A percentile compares a stretch with the other conserved stretches of the same genome.
Evolutionary conservation across 805 yeast genomes (phyloP).

Genomic region (Tetrapisispora arboricola): DNA sequence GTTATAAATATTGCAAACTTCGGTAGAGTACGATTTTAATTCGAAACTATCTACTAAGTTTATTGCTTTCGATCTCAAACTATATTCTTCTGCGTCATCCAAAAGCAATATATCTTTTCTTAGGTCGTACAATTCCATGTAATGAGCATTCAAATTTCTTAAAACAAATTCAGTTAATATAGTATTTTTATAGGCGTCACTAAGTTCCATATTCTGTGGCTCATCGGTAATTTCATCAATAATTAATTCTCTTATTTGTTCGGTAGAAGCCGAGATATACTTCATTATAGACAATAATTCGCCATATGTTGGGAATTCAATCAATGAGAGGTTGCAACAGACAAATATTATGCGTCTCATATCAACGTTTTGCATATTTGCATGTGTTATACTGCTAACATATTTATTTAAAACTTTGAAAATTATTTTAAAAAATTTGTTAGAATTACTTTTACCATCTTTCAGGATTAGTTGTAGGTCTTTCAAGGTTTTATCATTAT

Average conservation of each 20-base stretch:
- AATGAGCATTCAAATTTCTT: conserved; percentile 7
- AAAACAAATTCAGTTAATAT: conserved; percentile 10
- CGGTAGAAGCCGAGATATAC: conserved; percentile 14
- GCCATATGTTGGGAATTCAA: conserved; percentile 14
- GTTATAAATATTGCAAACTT: neutral
- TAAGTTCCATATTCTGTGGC: neutral
- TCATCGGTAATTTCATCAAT: conserved; percentile 9
- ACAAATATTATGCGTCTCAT: conserved; percentile 14
- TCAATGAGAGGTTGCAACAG: conserved; percentile 12
- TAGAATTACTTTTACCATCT: conserved; percentile 10
- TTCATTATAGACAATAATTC: conserved; percentile 16
- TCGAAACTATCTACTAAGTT: neutral
- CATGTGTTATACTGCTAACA: conserved; percentile 7
- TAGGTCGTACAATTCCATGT: conserved; percentile 11
- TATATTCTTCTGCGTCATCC: conserved; percentile 10
- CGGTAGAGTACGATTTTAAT: neutral
- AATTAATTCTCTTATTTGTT: conserved; percentile 18
- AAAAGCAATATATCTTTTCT: conserved; percentile 9
- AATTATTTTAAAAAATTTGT: conserved; percentile 12
- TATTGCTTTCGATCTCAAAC: conserved; percentile 10
- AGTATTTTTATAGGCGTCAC: conserved; percentile 3
- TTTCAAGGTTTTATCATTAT: conserved; percentile 9
- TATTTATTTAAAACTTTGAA: conserved; percentile 9
- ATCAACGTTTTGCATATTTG: conserved; percentile 5
- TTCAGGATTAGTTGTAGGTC: conserved; percentile 13